Evolutionary conservation across 345 rosid species (phyloP).

Genomic region (Microthlaspi erraticum): DNA sequence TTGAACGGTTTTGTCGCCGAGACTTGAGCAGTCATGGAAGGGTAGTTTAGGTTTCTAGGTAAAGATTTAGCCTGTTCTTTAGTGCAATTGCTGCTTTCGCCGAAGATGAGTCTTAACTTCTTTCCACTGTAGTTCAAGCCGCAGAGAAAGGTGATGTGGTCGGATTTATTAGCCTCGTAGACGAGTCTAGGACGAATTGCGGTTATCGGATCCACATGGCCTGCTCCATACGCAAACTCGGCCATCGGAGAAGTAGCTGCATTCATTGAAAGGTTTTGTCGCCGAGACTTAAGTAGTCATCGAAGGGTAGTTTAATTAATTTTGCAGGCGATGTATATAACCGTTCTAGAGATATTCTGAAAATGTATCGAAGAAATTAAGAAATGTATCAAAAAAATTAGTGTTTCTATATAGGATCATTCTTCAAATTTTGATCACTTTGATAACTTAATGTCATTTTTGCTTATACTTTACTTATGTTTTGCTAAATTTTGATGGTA

Average conservation of each 20-base stretch:
- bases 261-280: conserved; percentile 34
- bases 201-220: conserved; percentile 46
- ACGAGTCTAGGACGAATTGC: conserved; percentile 50
- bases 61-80: conserved; percentile 24
- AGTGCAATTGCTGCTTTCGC: conserved; percentile 48
- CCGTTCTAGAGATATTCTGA: no score
- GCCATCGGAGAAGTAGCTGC: neutral
- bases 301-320: conserved; percentile 51
- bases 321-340: no score
- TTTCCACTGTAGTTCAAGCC: conserved; percentile 37
- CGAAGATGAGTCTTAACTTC: conserved; percentile 41
- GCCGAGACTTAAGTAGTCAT: conserved; percentile 39
- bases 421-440: no score
- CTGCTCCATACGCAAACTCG: conserved; percentile 47
- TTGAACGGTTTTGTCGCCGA: conserved; percentile 28
- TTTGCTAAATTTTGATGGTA: no score
- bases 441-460: no score
- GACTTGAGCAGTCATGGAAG: conserved; percentile 49
- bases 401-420: no score
- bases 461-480: no score
- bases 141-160: conserved; percentile 43
- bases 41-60: conserved; percentile 58
- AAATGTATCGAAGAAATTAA: no score
- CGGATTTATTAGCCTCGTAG: conserved; percentile 40
- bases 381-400: no score